Evolutionary conservation across 495 filamentous ascomycete species (phyloP).

Genomic region (Hypomontagnella monticulosa): DNA sequence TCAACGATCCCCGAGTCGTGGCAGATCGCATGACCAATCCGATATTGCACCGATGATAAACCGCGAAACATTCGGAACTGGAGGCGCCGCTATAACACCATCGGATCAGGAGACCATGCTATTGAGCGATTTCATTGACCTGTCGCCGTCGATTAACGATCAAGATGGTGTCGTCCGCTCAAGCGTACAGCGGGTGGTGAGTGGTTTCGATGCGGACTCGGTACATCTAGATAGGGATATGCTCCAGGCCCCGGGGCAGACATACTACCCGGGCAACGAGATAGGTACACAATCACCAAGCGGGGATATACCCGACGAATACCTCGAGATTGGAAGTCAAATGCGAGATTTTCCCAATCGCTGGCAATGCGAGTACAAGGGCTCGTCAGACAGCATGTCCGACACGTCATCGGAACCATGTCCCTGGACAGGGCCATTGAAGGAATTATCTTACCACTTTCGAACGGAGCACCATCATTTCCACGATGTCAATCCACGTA

Average conservation of each 20-base stretch:
- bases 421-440: conserved; percentile 36
- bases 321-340: conserved; percentile 41
- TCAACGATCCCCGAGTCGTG: conserved; percentile 9
- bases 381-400: conserved; percentile 23
- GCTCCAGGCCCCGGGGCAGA: conserved; percentile 27
- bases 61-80: conserved; percentile 39
- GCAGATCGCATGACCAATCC: conserved; percentile 12
- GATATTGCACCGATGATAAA: conserved; percentile 9
- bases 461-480: conserved; percentile 30
- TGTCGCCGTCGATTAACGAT: conserved; percentile 6
- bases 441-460: conserved; percentile 33
- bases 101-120: conserved; percentile 19
- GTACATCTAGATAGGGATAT: conserved; percentile 18
- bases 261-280: conserved; percentile 32
- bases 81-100: conserved; percentile 28
- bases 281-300: conserved; percentile 16
- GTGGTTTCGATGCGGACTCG: conserved; percentile 16
- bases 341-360: conserved; percentile 24
- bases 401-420: conserved; percentile 31
- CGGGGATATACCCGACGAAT: not conserved
- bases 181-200: conserved; percentile 26
- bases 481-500: conserved; percentile 1
- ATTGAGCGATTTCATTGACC: conserved; percentile 17
- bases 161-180: conserved; percentile 17
- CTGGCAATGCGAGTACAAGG: conserved; percentile 42